A percentile compares a stretch with the other conserved stretches of the same genome.
Conservation (phyloP, 2,329 filamentous ascomycete species). For the Emmonsiellopsis sp. region DNA sequence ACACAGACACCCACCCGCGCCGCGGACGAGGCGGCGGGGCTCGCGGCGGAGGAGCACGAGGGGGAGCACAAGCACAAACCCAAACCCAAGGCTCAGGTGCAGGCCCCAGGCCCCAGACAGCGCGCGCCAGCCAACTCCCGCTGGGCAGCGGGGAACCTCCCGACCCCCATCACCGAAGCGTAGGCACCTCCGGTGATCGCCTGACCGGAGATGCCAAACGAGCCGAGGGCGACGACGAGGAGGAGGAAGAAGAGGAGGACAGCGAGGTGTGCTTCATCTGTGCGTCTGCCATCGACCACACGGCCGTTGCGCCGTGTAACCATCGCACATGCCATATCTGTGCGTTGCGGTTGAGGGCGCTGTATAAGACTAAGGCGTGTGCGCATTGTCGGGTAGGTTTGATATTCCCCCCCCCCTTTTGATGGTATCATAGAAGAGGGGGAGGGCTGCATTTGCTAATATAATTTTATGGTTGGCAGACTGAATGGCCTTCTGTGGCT, state of each 20-base stretch:
- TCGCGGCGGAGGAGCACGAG: constrained; percentile 3
- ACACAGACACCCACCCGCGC: constrained; percentile 17
- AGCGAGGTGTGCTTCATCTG: constrained; percentile 95
- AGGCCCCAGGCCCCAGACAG: background rate
- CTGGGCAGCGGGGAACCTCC: constrained; percentile 31
- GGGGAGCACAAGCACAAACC: constrained; percentile 12
- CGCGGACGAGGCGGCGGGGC: constrained; percentile 7
- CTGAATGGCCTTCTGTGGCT: constrained; percentile 59
- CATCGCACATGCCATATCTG: constrained; percentile 97
- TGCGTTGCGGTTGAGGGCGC: constrained; percentile 75
- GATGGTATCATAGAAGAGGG: too few species aligned
- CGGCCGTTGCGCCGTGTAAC: constrained; percentile 86
- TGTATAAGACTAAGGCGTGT: constrained; percentile 95
- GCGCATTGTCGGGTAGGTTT: constrained; percentile 78
- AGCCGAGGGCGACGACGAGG: constrained; percentile 23
- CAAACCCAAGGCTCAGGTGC: too few species aligned
- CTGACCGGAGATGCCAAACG: constrained; percentile 39
- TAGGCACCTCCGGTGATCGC: constrained; percentile 38
- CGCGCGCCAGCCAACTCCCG: background rate
- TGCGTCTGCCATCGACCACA: constrained; percentile 78
- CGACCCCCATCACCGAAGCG: constrained; percentile 24
- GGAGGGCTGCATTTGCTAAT: constrained; percentile 5
- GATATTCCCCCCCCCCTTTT: background rate
- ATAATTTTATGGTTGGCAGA: constrained; percentile 18
- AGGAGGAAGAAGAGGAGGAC: constrained; percentile 50